Evolutionary conservation across 176 grass and related monocot species (phyloP).

Genomic region (Triticum timopheevii): DNA sequence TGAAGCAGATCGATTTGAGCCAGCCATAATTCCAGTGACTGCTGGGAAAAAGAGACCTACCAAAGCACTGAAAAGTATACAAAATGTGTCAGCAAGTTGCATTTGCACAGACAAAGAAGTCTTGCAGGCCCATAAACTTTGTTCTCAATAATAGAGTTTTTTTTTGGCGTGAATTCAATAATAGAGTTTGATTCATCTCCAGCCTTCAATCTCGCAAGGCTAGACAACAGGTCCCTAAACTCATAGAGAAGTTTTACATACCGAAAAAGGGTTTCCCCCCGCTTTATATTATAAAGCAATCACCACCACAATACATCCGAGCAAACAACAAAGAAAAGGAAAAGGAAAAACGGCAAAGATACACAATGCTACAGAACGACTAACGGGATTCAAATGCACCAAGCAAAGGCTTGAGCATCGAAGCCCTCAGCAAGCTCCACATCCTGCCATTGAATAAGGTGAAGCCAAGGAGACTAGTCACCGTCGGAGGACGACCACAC

Average conservation of each 20-base stretch:
- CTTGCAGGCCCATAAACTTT: background rate
- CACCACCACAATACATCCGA: no score
- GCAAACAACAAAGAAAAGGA: no score
- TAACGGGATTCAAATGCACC: no score
- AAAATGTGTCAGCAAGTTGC: slow-evolving; percentile 26
- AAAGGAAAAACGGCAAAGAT: no score
- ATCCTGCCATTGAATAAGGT: no score
- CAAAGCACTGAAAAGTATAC: slow-evolving; percentile 75
- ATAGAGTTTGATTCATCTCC: background rate
- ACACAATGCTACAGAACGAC: no score
- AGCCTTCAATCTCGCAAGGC: background rate
- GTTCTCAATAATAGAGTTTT: background rate
- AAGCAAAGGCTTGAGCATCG: no score
- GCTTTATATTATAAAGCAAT: no score
- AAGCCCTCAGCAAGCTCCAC: no score
- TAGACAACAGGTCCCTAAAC: slow-evolving; percentile 18
- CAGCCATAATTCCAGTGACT: slow-evolving; percentile 99
- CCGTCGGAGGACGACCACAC: no score
- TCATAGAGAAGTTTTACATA: background rate
- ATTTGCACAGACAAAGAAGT: slow-evolving; percentile 3
- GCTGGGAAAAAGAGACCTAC: slow-evolving; percentile 98
- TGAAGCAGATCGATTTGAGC: slow-evolving; percentile 93
- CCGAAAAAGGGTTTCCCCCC: no score
- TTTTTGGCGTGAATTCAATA: background rate
- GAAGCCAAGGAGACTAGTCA: no score